A percentile compares a stretch with the other conserved stretches of the same genome.
Conservation (phyloP, 768 basidiomycete genomes). For the Jaapia argillacea region DNA sequence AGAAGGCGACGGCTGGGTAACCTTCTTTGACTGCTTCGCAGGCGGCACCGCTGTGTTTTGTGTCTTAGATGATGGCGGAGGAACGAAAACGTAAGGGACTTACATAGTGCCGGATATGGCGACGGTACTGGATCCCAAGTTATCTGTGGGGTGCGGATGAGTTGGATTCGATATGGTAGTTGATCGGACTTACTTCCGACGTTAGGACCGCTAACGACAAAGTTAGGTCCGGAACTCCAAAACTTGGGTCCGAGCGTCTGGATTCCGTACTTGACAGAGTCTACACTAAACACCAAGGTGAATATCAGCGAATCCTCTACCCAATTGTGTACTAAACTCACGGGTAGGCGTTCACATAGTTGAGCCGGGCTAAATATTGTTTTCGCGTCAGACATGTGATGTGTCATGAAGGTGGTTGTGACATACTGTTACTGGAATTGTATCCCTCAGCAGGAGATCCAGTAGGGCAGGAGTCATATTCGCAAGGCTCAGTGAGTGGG, state of each 20-base stretch:
- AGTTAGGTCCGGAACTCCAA: slow-evolving; percentile 27
- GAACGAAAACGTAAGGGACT: slow-evolving; percentile 1
- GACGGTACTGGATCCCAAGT: slow-evolving; percentile 15
- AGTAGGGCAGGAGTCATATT: slow-evolving; percentile 21
- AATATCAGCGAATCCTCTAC: not conserved
- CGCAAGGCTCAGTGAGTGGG: slow-evolving; percentile 18
- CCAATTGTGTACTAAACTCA: slow-evolving; percentile 6
- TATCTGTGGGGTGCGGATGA: slow-evolving; percentile 5
- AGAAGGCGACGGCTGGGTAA: slow-evolving; percentile 41
- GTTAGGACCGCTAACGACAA: slow-evolving; percentile 38
- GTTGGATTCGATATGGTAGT: not conserved
- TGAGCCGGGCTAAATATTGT: slow-evolving; percentile 14
- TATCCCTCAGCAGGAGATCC: slow-evolving; percentile 21
- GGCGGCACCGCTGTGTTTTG: slow-evolving; percentile 38
- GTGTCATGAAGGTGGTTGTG: not conserved
- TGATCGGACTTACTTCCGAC: slow-evolving; percentile 26
- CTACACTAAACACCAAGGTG: slow-evolving; percentile 10
- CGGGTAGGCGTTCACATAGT: slow-evolving; percentile 27
- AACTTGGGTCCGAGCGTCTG: slow-evolving; percentile 33
- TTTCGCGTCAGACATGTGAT: not conserved
- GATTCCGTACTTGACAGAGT: slow-evolving; percentile 27
- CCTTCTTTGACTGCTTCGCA: slow-evolving; percentile 37
- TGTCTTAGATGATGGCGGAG: no score
- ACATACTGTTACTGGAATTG: slow-evolving; percentile 17
- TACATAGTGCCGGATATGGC: slow-evolving; percentile 19